Evolutionary conservation across 306 rosid genomes (phyloP).

Genomic region (Quercus alba): DNA sequence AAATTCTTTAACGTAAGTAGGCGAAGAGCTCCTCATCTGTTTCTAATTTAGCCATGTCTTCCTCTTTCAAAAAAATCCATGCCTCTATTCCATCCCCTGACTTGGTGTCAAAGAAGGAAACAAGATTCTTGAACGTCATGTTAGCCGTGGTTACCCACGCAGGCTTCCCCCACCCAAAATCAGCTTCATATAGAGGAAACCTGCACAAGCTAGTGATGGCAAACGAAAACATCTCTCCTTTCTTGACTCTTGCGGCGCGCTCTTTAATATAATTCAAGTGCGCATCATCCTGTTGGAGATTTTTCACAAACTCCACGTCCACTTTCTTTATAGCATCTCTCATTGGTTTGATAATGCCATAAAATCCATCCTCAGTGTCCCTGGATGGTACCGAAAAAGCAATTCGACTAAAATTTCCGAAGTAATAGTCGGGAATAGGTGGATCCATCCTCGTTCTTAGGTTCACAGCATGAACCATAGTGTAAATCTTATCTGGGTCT

Average conservation of each 20-base stretch:
- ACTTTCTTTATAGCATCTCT: not conserved
- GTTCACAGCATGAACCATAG: constrained; percentile 12
- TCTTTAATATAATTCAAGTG: not conserved
- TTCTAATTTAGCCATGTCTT: constrained; percentile 24
- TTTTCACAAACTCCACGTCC: not conserved
- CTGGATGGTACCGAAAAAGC: not conserved
- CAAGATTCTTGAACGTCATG: constrained; percentile 3
- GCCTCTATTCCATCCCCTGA: constrained; percentile 33
- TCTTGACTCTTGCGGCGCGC: not conserved
- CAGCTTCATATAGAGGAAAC: constrained; percentile 24
- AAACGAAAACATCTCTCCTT: not conserved
- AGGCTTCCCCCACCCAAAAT: constrained; percentile 53
- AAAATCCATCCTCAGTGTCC: not conserved
- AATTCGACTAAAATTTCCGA: not conserved
- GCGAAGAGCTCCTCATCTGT: not conserved
- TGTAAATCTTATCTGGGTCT: not conserved
- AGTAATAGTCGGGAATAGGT: not conserved
- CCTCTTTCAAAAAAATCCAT: constrained; percentile 31
- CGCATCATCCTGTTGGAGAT: not conserved
- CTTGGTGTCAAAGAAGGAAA: constrained; percentile 14
- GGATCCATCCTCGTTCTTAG: not conserved
- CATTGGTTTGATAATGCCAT: not conserved
- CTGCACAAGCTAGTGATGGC: not conserved
- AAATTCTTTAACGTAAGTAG: too few relatives aligned
- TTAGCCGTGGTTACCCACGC: constrained; percentile 29